Evolutionary conservation across 225 moss, liverwort and hornwort species (phyloP).

Genomic region (Straminergon stramineum): DNA sequence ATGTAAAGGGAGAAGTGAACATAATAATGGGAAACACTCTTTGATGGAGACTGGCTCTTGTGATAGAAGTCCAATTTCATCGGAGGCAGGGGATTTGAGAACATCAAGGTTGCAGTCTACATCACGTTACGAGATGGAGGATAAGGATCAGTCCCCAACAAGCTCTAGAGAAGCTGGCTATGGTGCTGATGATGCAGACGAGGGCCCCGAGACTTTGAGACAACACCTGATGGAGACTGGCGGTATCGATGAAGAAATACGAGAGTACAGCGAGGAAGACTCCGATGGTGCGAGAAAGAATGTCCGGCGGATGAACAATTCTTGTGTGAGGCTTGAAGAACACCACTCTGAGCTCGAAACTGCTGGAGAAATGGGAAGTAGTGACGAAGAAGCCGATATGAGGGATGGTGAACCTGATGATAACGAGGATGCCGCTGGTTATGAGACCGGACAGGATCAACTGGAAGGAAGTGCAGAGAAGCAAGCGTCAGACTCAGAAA

Average conservation of each 20-base stretch:
- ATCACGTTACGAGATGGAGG: constrained; percentile 8
- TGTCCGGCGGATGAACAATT: neutral
- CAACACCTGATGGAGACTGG: neutral
- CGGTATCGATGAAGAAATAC: neutral
- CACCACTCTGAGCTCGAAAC: constrained; percentile 15
- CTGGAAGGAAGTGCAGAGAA: constrained; percentile 16
- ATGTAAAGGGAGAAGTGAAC: constrained; percentile 6
- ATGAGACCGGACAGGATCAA: constrained; percentile 18
- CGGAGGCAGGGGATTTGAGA: constrained; percentile 10
- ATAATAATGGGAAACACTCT: neutral
- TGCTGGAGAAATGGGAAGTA: constrained; percentile 3
- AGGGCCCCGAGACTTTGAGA: constrained; percentile 3
- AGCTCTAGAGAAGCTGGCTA: constrained; percentile 10
- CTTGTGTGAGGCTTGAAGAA: constrained; percentile 16
- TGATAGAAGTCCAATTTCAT: constrained; percentile 18
- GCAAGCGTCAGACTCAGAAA: constrained; percentile 24
- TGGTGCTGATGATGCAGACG: constrained; percentile 11
- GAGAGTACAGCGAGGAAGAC: constrained; percentile 14
- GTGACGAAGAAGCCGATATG: constrained; percentile 11
- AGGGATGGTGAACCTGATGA: constrained; percentile 14
- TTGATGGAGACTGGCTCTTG: constrained; percentile 15
- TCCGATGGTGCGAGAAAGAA: neutral
- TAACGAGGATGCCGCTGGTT: constrained; percentile 10
- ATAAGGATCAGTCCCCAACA: constrained; percentile 8
- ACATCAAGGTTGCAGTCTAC: constrained; percentile 8